Percentiles rank a stretch among this genome's conserved stretches.
Conservation (phyloP, 768 basidiomycete species). For the Daedalea quercina region DNA sequence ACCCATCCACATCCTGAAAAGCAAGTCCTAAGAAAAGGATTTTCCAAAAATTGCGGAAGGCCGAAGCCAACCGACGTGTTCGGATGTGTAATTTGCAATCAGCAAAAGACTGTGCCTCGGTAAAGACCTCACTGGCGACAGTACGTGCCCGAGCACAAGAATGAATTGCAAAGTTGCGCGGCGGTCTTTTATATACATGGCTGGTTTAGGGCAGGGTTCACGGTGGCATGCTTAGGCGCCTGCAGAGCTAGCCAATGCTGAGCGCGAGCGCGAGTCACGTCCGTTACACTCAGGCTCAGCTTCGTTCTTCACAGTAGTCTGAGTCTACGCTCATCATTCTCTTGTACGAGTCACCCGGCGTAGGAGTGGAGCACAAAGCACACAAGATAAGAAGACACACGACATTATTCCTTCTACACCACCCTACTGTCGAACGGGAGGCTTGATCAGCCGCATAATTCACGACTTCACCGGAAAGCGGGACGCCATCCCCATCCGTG, state of each 20-base stretch:
- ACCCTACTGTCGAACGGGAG: no score
- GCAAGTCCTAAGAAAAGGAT: constrained; percentile 3
- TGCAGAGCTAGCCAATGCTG: no score
- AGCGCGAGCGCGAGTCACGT: no score
- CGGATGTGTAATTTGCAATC: constrained; percentile 98
- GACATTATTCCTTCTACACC: no score
- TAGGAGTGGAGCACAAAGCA: no score
- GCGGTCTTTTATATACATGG: constrained; percentile 34
- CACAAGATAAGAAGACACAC: no score
- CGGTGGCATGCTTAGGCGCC: no score
- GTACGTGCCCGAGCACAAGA: constrained; percentile 96
- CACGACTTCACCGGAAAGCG: constrained; percentile 22
- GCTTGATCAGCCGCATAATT: no score
- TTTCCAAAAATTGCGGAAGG: constrained; percentile 90
- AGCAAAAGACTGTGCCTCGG: constrained; percentile 95
- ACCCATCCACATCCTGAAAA: neutral
- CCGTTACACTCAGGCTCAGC: no score
- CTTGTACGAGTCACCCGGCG: no score
- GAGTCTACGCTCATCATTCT: no score
- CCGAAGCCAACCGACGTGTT: constrained; percentile 87
- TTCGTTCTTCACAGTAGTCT: no score
- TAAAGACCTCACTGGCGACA: constrained; percentile 94
- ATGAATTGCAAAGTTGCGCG: constrained; percentile 19
- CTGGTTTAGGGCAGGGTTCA: constrained; percentile 3
- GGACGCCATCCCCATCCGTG: constrained; percentile 51